Conservation (phyloP, 352 stramenopile genomes). For the Pythium sukuiense region DNA sequence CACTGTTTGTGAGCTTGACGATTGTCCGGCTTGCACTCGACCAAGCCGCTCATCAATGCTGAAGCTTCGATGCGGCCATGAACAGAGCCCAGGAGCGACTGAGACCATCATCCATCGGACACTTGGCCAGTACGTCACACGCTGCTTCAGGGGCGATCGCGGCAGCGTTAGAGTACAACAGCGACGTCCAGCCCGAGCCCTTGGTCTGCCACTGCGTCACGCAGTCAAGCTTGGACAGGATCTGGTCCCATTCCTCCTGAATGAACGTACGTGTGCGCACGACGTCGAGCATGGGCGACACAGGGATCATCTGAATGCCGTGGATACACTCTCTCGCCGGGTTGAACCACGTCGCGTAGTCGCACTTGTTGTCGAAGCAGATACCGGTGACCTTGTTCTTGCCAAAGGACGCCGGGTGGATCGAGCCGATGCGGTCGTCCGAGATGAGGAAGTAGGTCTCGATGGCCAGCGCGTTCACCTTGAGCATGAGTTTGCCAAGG, state of each 20-base stretch:
- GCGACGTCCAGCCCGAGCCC: constrained; percentile 30
- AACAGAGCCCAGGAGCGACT: constrained; percentile 73
- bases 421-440: constrained; percentile 42
- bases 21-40: no score
- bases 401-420: constrained; percentile 45
- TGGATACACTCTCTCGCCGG: constrained; percentile 71
- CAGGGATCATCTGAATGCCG: constrained; percentile 75
- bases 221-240: constrained; percentile 50
- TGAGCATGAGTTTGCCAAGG: constrained; percentile 57
- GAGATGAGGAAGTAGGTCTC: constrained; percentile 71
- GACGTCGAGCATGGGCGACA: constrained; percentile 59
- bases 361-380: constrained; percentile 38
- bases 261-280: constrained; percentile 57
- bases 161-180: constrained; percentile 66
- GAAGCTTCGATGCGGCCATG: constrained; percentile 41
- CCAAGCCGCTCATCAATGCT: not conserved
- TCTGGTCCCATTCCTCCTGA: constrained; percentile 59
- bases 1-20: no score
- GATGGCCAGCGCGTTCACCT: constrained; percentile 57
- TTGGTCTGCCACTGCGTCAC: constrained; percentile 51
- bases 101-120: constrained; percentile 70
- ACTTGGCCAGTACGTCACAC: constrained; percentile 49
- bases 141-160: constrained; percentile 53
- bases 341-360: constrained; percentile 79
- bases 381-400: constrained; percentile 64